Percentiles rank a stretch among this genome's conserved stretches.
Conservation (phyloP, 805 yeast species). For the Blastobotrys muscicola region DNA sequence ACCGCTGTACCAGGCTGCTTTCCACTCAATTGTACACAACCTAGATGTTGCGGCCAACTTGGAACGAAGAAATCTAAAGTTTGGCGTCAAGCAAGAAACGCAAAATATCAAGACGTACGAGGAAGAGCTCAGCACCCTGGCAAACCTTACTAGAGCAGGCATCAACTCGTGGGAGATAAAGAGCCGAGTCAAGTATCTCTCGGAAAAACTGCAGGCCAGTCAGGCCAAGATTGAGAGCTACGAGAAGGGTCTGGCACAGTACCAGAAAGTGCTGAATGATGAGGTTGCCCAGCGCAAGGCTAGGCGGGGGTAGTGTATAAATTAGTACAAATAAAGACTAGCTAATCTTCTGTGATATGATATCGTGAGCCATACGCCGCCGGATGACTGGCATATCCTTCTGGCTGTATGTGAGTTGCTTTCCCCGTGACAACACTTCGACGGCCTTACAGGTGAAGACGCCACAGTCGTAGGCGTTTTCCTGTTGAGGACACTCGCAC, state of each 20-base stretch:
- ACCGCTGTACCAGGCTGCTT: slow-evolving; percentile 78
- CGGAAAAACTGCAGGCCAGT: slow-evolving; percentile 54
- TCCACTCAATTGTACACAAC: slow-evolving; percentile 53
- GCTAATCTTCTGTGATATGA: slow-evolving; percentile 17
- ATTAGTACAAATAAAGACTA: background rate
- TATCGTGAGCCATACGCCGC: slow-evolving; percentile 57
- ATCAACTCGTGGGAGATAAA: slow-evolving; percentile 43
- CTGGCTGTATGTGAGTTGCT: slow-evolving; percentile 47
- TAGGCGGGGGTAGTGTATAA: background rate
- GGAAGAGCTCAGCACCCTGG: slow-evolving; percentile 55
- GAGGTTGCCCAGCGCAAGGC: background rate
- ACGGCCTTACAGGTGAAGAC: slow-evolving; percentile 81
- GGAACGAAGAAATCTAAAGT: slow-evolving; percentile 52
- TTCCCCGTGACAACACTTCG: slow-evolving; percentile 45
- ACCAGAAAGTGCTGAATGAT: background rate
- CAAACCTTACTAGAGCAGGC: slow-evolving; percentile 31
- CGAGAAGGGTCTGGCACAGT: slow-evolving; percentile 29
- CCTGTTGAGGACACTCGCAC: slow-evolving; percentile 66
- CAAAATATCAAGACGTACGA: slow-evolving; percentile 57
- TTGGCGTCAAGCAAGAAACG: slow-evolving; percentile 49
- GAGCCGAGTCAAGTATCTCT: slow-evolving; percentile 55
- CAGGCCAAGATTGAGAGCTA: slow-evolving; percentile 41
- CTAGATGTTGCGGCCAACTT: slow-evolving; percentile 44
- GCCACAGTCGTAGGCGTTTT: slow-evolving; percentile 91
- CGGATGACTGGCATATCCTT: slow-evolving; percentile 62